Percentiles rank a stretch among this genome's conserved stretches.
These are phyloP conservation scores for Adansonia rubrostipa DNA, from an alignment of 441 rosid species.

Conservation along the genomic window DNA sequence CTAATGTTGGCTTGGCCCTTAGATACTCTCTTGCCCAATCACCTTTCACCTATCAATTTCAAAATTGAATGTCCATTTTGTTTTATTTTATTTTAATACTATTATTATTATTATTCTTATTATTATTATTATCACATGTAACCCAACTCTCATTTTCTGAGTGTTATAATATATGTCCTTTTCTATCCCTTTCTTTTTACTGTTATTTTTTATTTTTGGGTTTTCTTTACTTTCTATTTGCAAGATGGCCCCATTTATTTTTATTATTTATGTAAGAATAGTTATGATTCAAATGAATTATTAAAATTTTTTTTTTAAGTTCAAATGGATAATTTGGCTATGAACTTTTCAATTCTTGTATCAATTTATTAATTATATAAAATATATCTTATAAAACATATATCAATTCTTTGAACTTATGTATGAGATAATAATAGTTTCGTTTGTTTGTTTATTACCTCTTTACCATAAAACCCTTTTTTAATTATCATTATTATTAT, in stretches of 20 bases:
- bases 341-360: too few species aligned
- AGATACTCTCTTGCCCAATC: neutral
- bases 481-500: neutral
- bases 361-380: too few species aligned
- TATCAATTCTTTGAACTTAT: neutral
- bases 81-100: neutral
- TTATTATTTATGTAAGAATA: neutral
- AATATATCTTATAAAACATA: too few species aligned
- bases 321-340: too few species aligned
- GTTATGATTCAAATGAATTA: too few species aligned
- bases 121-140: neutral
- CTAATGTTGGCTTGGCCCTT: neutral
- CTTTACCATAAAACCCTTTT: neutral
- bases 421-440: neutral
- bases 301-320: too few species aligned
- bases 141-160: neutral
- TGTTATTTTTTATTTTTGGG: neutral
- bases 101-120: too few species aligned
- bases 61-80: neutral
- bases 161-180: neutral
- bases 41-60: neutral
- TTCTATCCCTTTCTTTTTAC: neutral
- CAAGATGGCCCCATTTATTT: too few species aligned
- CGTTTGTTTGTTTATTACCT: neutral
- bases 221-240: neutral